Conservation (phyloP, 2,329 filamentous ascomycete genomes). For the Penicillium sp. region DNA sequence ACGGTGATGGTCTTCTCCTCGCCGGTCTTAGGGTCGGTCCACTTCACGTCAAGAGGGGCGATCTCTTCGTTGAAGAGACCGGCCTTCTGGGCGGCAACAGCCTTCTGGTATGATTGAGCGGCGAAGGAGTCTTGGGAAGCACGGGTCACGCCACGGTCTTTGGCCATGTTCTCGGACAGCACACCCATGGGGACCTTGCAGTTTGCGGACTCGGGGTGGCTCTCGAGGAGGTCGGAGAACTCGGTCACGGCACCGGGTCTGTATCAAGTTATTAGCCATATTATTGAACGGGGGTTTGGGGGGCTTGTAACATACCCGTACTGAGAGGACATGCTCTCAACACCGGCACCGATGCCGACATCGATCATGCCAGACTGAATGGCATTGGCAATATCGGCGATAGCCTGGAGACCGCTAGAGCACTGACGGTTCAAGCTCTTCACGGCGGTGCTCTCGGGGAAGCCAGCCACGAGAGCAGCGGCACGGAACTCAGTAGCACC, state of each 20-base stretch:
- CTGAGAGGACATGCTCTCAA: conserved; percentile 92
- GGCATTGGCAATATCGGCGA: conserved; percentile 90
- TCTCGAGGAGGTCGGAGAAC: conserved; percentile 86
- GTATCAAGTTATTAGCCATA: conserved; percentile 1
- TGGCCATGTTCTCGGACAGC: conserved; percentile 91
- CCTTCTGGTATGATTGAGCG: conserved; percentile 89
- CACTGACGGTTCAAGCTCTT: conserved; percentile 92
- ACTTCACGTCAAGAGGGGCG: conserved; percentile 78
- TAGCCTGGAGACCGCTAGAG: conserved; percentile 86
- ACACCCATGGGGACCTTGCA: conserved; percentile 98
- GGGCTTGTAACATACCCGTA: conserved; percentile 66
- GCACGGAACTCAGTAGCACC: conserved; percentile 97
- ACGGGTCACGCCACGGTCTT: conserved; percentile 71
- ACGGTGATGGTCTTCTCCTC: conserved; percentile 83
- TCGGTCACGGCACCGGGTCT: conserved; percentile 82
- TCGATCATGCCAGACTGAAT: conserved; percentile 93
- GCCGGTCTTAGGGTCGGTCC: conserved; percentile 84
- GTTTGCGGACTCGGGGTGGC: conserved; percentile 77
- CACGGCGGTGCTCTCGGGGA: conserved; percentile 80
- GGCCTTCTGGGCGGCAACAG: conserved; percentile 73
- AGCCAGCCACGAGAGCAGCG: conserved; percentile 83
- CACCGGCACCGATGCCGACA: conserved; percentile 86
- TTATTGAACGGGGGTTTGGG: background rate
- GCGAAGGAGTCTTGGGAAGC: conserved; percentile 86
- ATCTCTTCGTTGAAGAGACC: conserved; percentile 96